Percentiles rank a stretch among this genome's conserved stretches.
These are phyloP conservation scores for Calendula officinalis DNA, from an alignment of 129 eudicot genomes.

Conservation along the genomic window DNA sequence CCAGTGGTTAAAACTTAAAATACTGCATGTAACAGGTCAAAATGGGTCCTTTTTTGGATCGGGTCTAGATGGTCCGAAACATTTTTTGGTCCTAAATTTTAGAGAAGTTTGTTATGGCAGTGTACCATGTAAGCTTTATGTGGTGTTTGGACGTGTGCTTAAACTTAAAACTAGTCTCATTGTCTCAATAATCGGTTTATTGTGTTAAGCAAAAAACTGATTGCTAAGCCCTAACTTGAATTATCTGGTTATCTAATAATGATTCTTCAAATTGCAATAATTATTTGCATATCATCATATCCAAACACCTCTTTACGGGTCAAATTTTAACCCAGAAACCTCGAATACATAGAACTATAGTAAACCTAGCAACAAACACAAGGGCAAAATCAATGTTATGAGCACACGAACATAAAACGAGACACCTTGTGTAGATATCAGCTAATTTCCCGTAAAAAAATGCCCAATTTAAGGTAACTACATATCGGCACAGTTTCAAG, in stretches of 20 bases:
- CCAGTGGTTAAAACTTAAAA: too few relatives aligned
- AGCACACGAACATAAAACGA: not conserved
- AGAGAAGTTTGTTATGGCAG: not conserved
- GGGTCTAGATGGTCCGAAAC: too few relatives aligned
- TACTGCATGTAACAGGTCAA: too few relatives aligned
- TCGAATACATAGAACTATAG: not conserved
- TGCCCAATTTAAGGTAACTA: not conserved
- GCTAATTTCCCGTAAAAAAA: not conserved
- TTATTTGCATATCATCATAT: not conserved
- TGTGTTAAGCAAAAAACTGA: not conserved
- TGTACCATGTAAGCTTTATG: not conserved
- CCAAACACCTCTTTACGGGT: conserved; percentile 10
- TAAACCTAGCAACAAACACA: conserved; percentile 1
- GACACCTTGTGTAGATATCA: not conserved
- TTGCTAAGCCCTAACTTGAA: not conserved
- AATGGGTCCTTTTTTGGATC: too few relatives aligned
- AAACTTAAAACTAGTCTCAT: not conserved
- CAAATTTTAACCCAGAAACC: not conserved
- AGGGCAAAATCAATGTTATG: not conserved
- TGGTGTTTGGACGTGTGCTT: not conserved
- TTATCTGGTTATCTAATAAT: not conserved
- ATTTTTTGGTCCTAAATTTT: not conserved
- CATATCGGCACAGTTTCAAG: conserved; percentile 13
- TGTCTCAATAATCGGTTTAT: not conserved
- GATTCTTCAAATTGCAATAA: not conserved